Evolutionary conservation across 805 yeast species (phyloP), one percentile per base, ranked within the genome.

Genomic region (Torulaspora quercuum): DNA sequence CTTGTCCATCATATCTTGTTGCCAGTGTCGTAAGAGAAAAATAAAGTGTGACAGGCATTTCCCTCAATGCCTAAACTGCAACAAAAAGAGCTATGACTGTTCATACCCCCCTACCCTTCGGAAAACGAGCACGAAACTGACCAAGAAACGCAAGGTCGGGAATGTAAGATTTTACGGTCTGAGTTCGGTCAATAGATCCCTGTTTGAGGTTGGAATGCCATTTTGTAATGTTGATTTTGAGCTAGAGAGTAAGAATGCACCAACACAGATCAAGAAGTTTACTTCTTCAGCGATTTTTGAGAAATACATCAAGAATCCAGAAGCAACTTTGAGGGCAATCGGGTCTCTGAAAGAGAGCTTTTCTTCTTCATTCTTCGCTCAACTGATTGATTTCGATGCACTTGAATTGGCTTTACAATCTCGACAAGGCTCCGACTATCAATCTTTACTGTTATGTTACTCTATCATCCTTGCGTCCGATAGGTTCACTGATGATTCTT

Each of bases 1-100:
- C 7, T 45, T 54, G 29, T 44, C 56, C 10, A 37, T 41, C 9
- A 42, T 54, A 4, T 37, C 53, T 3, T 52, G 57, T 33, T 29
- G 43, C 8, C 37, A 53, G 27, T 52, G 57, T 25, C 33, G 47
- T 10, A 33, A 24, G 14, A 31, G 46, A 25, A 42, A 42, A 33
- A 23, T 42, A 6, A 35, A 26, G 16, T 42, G 46, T 14, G 36
- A 39, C n/a, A 25, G 46, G 7, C 39, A 42, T 11, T 25, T 39
- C 10, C 46, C 46, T 8, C 22, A 17, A n/a, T 42, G 46, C 15
- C 25, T 33, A 11, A 33, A 34, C 10, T 42, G 46, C 33, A 22
- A 14, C n/a, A 42, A 39, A 28, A 42, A 30, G 19, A 28, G 37
- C 19, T 39, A 25, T 20, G 25, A 19, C n/a, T 42, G 46, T 23